phyloP scores from a whole-genome alignment of 176 grass and related monocot genomes.

The Oryza brachyantha region DNA sequence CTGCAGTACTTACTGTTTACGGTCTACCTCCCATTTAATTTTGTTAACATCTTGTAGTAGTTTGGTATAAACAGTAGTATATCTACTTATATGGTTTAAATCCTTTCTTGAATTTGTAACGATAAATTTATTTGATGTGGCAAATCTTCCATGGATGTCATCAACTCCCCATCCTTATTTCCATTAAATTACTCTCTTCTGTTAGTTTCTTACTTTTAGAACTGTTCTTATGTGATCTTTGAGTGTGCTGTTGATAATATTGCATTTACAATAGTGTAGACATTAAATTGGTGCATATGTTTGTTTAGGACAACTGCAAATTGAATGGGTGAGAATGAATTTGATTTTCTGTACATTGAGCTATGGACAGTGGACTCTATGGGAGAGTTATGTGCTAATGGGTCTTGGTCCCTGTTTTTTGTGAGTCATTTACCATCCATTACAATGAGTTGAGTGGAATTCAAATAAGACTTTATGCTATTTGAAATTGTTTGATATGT shows the following conservation, averaged over 20 bases:
- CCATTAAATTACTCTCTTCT: neutral
- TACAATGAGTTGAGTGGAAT: neutral
- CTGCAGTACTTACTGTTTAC: neutral
- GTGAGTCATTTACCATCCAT: neutral
- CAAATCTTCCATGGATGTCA: neutral
- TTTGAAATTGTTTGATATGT: neutral
- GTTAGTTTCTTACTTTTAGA: neutral
- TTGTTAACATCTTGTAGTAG: neutral
- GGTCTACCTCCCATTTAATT: neutral
- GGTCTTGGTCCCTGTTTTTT: neutral
- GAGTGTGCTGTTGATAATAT: neutral
- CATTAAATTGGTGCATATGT: neutral
- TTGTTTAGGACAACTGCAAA: neutral
- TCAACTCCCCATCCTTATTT: neutral
- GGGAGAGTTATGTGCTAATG: neutral
- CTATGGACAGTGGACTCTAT: neutral
- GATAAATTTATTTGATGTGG: neutral
- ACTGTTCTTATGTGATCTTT: neutral
- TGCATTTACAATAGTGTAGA: neutral
- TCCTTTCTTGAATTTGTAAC: neutral
- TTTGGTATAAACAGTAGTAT: neutral
- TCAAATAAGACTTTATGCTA: neutral
- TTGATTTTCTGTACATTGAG: neutral
- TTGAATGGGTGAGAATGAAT: constrained; percentile 5
- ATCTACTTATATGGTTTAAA: neutral